Base-by-base conservation (phyloP, 768 basidiomycete species). In the Lactarius tabidus region DNA sequence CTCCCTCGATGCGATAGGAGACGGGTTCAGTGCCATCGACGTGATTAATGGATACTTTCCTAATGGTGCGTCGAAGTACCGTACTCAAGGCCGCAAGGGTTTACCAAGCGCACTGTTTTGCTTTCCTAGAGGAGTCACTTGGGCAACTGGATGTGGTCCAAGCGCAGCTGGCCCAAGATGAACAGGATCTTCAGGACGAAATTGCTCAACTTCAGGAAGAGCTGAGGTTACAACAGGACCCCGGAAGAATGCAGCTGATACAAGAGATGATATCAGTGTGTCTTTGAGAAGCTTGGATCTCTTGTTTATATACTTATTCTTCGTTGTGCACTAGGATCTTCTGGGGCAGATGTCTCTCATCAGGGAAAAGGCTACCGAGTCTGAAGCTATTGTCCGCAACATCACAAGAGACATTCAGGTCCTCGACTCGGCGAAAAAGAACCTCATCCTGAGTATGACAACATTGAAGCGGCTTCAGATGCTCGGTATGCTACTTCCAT, bases 351-450 rank as follows among this genome's bases (percentile, higher is more conserved):
- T 98, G 86, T 95, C 90, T 41, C 89, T 90, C 62, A 97, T 98
- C 69, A 85, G 94, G 52, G 95, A 98, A 77, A 98, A 98, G 73
- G 95, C 96, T 0, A 91, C 93, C 1, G 97, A 99, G 74, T 95
- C 93, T 3, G 97, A 98, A 71, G 94, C 94, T 1, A 93, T 98
- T 56, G 97, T 98, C 29, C 84, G 90, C 60, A 87, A 93, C 70
- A 97, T 98, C 69, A 99, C 97, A 2, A 90, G 91, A 69, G 97
- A 99, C 75, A 98, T 99, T 56, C 95, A 98, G 74, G 85, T 90
- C 6, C 81, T 99, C 36, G 97, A 98, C 74, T 78, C 91, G 39
- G 95, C 93, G 20, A 98, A 98, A 83, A 89, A 87, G 77, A 97
- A 98, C 72, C 82, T 99, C 57, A 88, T 91, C 23, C 77, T 85